Evolutionary conservation across 1,139 yeast species (phyloP).

Genomic region (Eremothecium gossypii): DNA sequence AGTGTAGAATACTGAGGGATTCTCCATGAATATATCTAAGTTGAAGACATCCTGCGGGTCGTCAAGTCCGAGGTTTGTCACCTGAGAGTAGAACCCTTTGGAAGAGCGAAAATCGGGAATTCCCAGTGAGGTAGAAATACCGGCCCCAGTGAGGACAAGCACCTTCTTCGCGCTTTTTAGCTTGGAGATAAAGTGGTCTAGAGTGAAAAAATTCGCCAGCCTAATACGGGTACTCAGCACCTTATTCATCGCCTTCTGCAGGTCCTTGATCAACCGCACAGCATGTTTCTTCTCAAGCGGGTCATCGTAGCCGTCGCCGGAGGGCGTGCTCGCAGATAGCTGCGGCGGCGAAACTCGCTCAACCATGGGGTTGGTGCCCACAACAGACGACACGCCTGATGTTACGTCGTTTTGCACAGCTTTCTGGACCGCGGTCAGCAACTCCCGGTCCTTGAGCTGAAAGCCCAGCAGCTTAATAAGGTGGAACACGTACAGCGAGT

Average conservation of each 20-base stretch:
- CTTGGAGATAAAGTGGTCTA: slow-evolving; percentile 52
- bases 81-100: slow-evolving; percentile 71
- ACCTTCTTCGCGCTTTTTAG: slow-evolving; percentile 51
- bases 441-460: slow-evolving; percentile 36
- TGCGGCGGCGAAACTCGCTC: slow-evolving; percentile 8
- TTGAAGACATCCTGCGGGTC: slow-evolving; percentile 97
- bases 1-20: slow-evolving; percentile 76
- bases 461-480: slow-evolving; percentile 47
- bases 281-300: slow-evolving; percentile 38
- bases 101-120: slow-evolving; percentile 94
- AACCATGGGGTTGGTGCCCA: slow-evolving; percentile 13
- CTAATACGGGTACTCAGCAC: slow-evolving; percentile 48
- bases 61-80: slow-evolving; percentile 59
- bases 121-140: slow-evolving; percentile 86
- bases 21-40: slow-evolving; percentile 58
- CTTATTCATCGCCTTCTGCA: slow-evolving; percentile 53
- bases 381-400: slow-evolving; percentile 4
- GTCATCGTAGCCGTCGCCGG: slow-evolving; percentile 25
- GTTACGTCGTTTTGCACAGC: slow-evolving; percentile 21
- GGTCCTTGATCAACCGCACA: slow-evolving; percentile 40
- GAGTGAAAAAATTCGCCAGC: slow-evolving; percentile 42
- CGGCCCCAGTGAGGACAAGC: slow-evolving; percentile 88
- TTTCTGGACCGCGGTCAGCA: slow-evolving; percentile 33
- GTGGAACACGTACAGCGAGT: slow-evolving; percentile 42
- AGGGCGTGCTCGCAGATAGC: slow-evolving; percentile 10